These are phyloP conservation scores for Calophaca sinica DNA, from an alignment of 306 rosid species.

Conservation along the genomic window DNA sequence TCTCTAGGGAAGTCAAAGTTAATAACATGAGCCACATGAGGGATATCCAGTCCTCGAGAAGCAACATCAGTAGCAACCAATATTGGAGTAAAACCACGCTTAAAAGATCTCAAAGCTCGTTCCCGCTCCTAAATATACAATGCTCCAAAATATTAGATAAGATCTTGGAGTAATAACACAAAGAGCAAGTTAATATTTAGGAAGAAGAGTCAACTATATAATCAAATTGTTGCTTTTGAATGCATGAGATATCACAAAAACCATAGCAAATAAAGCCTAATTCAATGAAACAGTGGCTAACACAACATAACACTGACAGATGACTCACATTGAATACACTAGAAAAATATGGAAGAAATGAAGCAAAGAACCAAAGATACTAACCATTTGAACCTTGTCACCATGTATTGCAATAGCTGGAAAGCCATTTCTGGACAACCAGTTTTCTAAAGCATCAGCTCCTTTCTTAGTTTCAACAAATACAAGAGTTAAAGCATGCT, in stretches of 20 bases:
- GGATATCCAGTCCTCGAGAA: slow-evolving; percentile 81
- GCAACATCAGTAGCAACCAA: slow-evolving; percentile 90
- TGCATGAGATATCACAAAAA: not conserved
- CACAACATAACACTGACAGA: not conserved
- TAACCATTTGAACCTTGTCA: slow-evolving; percentile 88
- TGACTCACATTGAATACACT: not conserved
- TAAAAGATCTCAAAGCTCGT: slow-evolving; percentile 71
- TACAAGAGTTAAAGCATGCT: slow-evolving; percentile 83
- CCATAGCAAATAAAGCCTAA: not conserved
- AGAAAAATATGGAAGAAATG: not conserved
- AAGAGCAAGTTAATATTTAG: not conserved
- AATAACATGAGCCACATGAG: slow-evolving; percentile 78
- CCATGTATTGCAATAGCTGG: slow-evolving; percentile 97
- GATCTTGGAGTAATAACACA: not conserved
- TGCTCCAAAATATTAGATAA: not conserved
- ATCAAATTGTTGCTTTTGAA: not conserved
- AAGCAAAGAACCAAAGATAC: not conserved
- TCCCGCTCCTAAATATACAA: slow-evolving; percentile 71
- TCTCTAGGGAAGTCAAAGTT: slow-evolving; percentile 81
- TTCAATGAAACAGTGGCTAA: not conserved
- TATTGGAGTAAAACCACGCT: slow-evolving; percentile 70
- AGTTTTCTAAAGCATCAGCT: slow-evolving; percentile 83
- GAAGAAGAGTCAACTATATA: not conserved
- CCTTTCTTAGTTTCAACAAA: slow-evolving; percentile 98
- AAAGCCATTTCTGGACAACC: slow-evolving; percentile 73